Conservation (phyloP, 768 basidiomycete species). For the Amanita thiersii region DNA sequence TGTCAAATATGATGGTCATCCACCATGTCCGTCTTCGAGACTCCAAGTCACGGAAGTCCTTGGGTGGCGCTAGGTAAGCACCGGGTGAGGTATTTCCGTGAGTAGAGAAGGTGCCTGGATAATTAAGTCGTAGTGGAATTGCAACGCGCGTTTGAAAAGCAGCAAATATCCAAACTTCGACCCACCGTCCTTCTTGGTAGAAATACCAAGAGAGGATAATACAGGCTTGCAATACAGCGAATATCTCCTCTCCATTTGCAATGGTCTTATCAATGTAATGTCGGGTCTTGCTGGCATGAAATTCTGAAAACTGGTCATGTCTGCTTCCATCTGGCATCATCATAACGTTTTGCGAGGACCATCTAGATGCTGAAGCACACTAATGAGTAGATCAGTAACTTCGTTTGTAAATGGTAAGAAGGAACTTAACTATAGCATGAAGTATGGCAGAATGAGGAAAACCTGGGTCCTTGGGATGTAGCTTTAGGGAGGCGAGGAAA, state of each 20-base stretch:
- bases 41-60: slow-evolving; percentile 68
- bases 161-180: slow-evolving; percentile 88
- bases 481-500: slow-evolving; percentile 70
- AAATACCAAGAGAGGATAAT: slow-evolving; percentile 86
- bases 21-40: slow-evolving; percentile 81
- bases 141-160: slow-evolving; percentile 79
- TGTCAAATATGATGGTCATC: slow-evolving; percentile 86
- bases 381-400: slow-evolving; percentile 18
- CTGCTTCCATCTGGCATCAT: slow-evolving; percentile 67
- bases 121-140: slow-evolving; percentile 75
- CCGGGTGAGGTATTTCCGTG: slow-evolving; percentile 62
- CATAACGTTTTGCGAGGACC: slow-evolving; percentile 64
- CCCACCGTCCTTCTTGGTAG: slow-evolving; percentile 85
- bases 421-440: slow-evolving; percentile 72
- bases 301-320: slow-evolving; percentile 82
- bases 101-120: slow-evolving; percentile 74
- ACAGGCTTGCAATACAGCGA: slow-evolving; percentile 82
- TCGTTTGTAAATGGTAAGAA: slow-evolving; percentile 12
- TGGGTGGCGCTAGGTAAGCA: slow-evolving; percentile 76
- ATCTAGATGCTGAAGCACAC: slow-evolving; percentile 81
- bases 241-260: slow-evolving; percentile 84
- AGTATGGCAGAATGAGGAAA: slow-evolving; percentile 89
- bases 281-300: slow-evolving; percentile 80
- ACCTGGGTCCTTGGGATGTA: slow-evolving; percentile 71
- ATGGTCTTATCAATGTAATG: slow-evolving; percentile 84